Conservation (phyloP, 192 early-diverging fungal species). For the Mortierella claussenii region DNA sequence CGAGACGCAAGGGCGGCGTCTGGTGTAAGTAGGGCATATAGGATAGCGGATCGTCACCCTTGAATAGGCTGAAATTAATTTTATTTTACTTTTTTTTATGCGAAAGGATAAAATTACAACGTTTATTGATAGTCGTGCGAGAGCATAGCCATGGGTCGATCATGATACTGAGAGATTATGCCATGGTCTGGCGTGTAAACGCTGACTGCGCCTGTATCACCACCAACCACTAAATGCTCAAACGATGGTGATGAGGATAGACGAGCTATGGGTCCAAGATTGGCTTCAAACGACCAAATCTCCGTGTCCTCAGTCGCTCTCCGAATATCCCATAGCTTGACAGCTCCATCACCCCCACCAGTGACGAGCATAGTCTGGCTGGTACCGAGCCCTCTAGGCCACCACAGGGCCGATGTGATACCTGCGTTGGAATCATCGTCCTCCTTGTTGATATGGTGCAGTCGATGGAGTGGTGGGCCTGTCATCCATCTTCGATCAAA, state of each 20-base stretch:
- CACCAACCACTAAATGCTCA: conserved; percentile 22
- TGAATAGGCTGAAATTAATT: no score
- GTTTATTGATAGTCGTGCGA: neutral
- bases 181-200: conserved; percentile 19
- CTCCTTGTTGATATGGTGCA: neutral
- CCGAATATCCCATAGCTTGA: conserved; percentile 44
- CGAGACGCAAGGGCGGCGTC: no score
- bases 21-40: no score
- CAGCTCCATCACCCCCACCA: conserved; percentile 31
- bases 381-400: conserved; percentile 3
- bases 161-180: conserved; percentile 20
- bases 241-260: conserved; percentile 5
- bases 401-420: conserved; percentile 43
- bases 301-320: conserved; percentile 27
- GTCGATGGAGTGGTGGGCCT: conserved; percentile 12
- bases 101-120: neutral
- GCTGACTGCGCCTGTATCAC: conserved; percentile 32
- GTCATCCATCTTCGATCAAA: conserved; percentile 40
- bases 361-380: conserved; percentile 28
- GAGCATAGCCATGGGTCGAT: conserved; percentile 21
- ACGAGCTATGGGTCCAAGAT: conserved; percentile 31
- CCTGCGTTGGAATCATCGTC: conserved; percentile 18
- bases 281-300: conserved; percentile 25
- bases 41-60: no score
- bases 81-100: no score